phyloP scores from a whole-genome alignment of 441 rosid genomes.

The Macaranga tanarius region DNA sequence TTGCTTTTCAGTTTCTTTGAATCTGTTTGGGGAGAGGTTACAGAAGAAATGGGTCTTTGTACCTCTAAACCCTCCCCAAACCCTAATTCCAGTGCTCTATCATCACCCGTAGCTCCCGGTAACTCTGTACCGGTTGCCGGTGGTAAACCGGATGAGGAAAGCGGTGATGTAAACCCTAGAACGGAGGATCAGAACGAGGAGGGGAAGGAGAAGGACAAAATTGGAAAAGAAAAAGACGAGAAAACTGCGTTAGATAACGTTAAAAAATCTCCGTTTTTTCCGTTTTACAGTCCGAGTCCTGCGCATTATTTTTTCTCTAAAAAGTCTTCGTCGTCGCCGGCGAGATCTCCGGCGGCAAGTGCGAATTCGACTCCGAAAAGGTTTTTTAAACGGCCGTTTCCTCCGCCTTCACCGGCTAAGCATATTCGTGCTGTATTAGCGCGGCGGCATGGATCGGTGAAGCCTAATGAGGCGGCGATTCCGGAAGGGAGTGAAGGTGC shows the following conservation, averaged over 20 bases:
- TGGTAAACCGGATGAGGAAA: slow-evolving; percentile 25
- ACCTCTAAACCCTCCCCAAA: slow-evolving; percentile 62
- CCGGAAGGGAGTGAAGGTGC: slow-evolving; percentile 64
- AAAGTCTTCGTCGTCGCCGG: slow-evolving; percentile 81
- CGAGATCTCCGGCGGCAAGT: slow-evolving; percentile 72
- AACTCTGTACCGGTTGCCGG: too few species aligned
- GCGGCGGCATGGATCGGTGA: slow-evolving; percentile 77
- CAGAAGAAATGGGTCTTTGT: slow-evolving; percentile 69
- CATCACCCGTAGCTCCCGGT: slow-evolving; percentile 28
- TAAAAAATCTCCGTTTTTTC: slow-evolving; percentile 80
- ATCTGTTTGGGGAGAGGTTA: slow-evolving; percentile 30
- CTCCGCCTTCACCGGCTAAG: slow-evolving; percentile 93
- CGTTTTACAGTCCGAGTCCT: slow-evolving; percentile 91
- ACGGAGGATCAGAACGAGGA: slow-evolving; percentile 18
- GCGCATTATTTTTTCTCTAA: slow-evolving; percentile 88
- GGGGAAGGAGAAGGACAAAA: neutral
- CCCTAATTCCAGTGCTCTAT: slow-evolving; percentile 18
- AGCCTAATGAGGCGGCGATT: slow-evolving; percentile 71
- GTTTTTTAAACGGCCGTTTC: slow-evolving; percentile 75
- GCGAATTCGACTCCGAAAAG: slow-evolving; percentile 74
- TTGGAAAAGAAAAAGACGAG: slow-evolving; percentile 1
- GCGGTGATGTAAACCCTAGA: slow-evolving; percentile 26
- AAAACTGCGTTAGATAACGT: slow-evolving; percentile 28
- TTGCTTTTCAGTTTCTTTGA: neutral
- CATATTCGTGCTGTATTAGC: slow-evolving; percentile 77